A percentile compares a stretch with the other conserved stretches of the same genome.
Evolutionary conservation across 2,329 filamentous ascomycete species (phyloP).

Genomic region (Aspergillus sp.): DNA sequence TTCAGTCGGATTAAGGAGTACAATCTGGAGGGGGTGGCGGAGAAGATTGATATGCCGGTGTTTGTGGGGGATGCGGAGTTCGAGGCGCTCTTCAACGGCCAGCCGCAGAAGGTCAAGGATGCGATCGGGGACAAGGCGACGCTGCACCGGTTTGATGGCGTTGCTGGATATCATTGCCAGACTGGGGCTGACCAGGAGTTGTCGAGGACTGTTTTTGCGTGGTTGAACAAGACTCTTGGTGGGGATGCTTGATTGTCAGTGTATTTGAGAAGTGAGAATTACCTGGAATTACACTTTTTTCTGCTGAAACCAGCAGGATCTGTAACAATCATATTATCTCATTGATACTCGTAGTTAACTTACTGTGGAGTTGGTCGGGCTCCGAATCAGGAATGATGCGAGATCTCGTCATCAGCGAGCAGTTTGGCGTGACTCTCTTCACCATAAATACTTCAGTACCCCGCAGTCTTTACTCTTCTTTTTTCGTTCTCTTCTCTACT

Average conservation of each 20-base stretch:
- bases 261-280: too few species aligned
- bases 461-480: neutral
- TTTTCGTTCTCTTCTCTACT: neutral
- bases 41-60: neutral
- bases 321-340: too few species aligned
- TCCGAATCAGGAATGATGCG: neutral
- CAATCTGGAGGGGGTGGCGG: neutral
- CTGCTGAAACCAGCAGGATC: too few species aligned
- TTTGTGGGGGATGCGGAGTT: conserved; percentile 2
- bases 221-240: neutral
- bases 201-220: neutral
- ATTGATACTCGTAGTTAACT: too few species aligned
- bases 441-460: conserved; percentile 1
- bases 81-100: neutral
- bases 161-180: neutral
- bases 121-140: neutral
- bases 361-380: neutral
- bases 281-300: too few species aligned
- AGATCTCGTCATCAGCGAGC: conserved; percentile 1
- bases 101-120: neutral
- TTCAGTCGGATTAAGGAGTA: neutral
- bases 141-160: neutral
- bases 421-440: neutral
- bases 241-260: too few species aligned
- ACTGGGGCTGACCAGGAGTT: neutral